phyloP scores from a whole-genome alignment of 1,284 basidiomycete species.

The Pyrrhoderma noxium region DNA sequence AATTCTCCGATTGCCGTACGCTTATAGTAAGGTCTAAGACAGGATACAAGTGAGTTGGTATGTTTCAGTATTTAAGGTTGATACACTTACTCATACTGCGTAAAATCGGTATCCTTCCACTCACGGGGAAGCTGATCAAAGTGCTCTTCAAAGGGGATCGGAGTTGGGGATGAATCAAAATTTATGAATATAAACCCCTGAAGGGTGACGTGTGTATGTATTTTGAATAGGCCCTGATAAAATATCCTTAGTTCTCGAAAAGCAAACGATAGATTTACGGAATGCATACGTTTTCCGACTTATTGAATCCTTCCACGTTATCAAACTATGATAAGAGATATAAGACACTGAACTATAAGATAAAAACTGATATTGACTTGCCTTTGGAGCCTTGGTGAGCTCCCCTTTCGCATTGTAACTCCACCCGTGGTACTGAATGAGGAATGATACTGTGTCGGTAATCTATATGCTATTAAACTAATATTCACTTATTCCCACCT shows the following conservation, averaged over 20 bases:
- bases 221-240: slow-evolving; percentile 20
- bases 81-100: slow-evolving; percentile 13
- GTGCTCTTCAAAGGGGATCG: slow-evolving; percentile 21
- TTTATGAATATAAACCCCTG: slow-evolving; percentile 25
- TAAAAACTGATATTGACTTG: not conserved
- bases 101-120: slow-evolving; percentile 11
- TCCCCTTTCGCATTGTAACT: slow-evolving; percentile 23
- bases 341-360: not conserved
- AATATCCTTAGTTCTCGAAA: not conserved
- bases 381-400: slow-evolving; percentile 23
- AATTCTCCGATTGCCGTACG: slow-evolving; percentile 14
- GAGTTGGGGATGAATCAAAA: slow-evolving; percentile 21
- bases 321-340: slow-evolving; percentile 23
- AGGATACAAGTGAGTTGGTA: not conserved
- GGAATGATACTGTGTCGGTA: too few relatives aligned
- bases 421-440: slow-evolving; percentile 23
- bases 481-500: slow-evolving; percentile 2
- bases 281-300: slow-evolving; percentile 19
- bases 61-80: not conserved
- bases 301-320: slow-evolving; percentile 21
- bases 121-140: slow-evolving; percentile 17
- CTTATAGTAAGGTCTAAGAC: slow-evolving; percentile 5
- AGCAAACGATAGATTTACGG: not conserved
- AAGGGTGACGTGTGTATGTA: slow-evolving; percentile 23
- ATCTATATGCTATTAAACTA: not conserved